Percentiles rank a stretch among this genome's conserved stretches.
Conservation (phyloP, 768 basidiomycete species). For the Paxillus involutus region DNA sequence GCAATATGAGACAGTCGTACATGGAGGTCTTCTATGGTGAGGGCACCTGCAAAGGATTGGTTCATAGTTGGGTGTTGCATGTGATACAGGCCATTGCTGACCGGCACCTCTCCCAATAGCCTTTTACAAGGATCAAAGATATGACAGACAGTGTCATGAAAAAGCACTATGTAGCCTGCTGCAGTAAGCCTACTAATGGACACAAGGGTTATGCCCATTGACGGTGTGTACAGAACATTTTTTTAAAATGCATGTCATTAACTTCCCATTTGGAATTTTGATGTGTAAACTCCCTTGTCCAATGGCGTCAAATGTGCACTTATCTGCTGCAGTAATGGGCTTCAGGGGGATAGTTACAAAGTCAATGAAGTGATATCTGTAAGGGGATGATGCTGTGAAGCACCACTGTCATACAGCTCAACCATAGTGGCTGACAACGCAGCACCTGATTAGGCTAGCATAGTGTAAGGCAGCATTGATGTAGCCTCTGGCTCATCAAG, state of each 20-base stretch:
- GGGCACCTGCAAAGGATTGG: too few relatives aligned
- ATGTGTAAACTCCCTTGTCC: neutral
- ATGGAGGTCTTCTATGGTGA: constrained; percentile 2
- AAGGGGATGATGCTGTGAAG: too few relatives aligned
- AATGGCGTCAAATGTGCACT: neutral
- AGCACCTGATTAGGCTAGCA: too few relatives aligned
- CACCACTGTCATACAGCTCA: too few relatives aligned
- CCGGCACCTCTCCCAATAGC: neutral
- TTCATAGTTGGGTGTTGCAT: neutral
- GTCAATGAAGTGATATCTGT: too few relatives aligned
- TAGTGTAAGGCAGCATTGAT: too few relatives aligned
- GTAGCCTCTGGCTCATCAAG: too few relatives aligned
- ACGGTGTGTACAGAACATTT: neutral
- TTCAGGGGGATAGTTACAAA: too few relatives aligned
- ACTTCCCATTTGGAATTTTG: neutral
- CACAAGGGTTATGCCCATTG: neutral
- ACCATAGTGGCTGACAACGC: too few relatives aligned
- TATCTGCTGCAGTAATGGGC: neutral
- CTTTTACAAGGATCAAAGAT: neutral
- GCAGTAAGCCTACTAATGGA: neutral
- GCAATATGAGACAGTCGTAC: neutral
- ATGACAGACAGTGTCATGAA: neutral
- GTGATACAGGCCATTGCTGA: neutral
- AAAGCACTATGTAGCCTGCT: neutral
- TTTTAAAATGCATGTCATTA: neutral